phyloP scores from a whole-genome alignment of 257 asterid genomes.

The Petunia secreta region DNA sequence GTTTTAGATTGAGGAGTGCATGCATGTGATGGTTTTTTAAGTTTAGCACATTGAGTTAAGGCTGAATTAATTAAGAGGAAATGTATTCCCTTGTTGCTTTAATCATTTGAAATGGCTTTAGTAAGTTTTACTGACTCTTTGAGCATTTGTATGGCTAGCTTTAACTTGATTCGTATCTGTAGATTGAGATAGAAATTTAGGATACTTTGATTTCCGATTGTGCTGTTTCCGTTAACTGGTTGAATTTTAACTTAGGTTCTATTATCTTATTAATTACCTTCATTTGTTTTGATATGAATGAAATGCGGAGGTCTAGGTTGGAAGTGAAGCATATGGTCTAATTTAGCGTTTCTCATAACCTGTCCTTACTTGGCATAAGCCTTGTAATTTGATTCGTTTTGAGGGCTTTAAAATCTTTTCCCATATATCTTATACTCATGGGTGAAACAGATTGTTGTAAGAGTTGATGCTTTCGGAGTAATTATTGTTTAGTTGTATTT shows the following conservation, averaged over 20 bases:
- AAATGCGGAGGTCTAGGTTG: neutral
- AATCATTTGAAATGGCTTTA: conserved; percentile 15
- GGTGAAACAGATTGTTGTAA: conserved; percentile 10
- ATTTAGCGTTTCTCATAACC: neutral
- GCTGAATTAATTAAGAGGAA: conserved; percentile 11
- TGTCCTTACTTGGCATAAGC: neutral
- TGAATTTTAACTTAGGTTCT: conserved; percentile 9
- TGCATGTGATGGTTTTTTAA: conserved; percentile 25
- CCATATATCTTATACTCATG: neutral
- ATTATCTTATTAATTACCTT: neutral
- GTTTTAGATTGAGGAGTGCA: conserved; percentile 24
- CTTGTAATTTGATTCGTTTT: neutral
- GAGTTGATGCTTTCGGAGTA: conserved; percentile 13
- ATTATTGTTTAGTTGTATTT: neutral
- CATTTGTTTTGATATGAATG: neutral
- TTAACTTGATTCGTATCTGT: conserved; percentile 2
- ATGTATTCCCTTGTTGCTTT: neutral
- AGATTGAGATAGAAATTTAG: conserved; percentile 20
- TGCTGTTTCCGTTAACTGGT: neutral
- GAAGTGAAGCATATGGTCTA: conserved; percentile 14
- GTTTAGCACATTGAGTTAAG: neutral
- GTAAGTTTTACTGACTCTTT: neutral
- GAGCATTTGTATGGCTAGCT: conserved; percentile 17
- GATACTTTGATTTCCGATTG: neutral
- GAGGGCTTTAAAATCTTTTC: conserved; percentile 19